A percentile compares a stretch with the other conserved stretches of the same genome.
phyloP scores from a whole-genome alignment of 768 basidiomycete species.

The Dioszegia hungarica region DNA sequence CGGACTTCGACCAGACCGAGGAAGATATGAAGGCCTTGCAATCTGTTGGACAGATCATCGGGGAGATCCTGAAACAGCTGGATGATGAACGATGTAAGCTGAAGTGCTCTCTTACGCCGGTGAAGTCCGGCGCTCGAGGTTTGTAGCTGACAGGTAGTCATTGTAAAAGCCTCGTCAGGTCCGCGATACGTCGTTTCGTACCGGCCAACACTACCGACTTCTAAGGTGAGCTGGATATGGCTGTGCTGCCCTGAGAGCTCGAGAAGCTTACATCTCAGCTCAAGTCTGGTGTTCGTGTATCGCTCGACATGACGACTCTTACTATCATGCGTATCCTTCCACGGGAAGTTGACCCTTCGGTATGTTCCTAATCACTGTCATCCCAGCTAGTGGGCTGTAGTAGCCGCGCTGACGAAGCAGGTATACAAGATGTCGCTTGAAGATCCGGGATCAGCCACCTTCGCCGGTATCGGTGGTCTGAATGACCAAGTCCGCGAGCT shows the following conservation, averaged over 20 bases:
- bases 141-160: conserved; percentile 57
- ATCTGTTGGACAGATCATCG: conserved; percentile 97
- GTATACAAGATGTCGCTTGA: conserved; percentile 99
- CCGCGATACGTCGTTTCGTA: conserved; percentile 98
- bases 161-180: conserved; percentile 96
- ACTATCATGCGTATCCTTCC: conserved; percentile 99
- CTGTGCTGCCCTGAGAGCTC: neutral
- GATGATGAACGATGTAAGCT: conserved; percentile 91
- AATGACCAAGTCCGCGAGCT: conserved; percentile 94
- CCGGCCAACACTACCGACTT: conserved; percentile 82
- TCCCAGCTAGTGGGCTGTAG: neutral
- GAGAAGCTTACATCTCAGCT: conserved; percentile 57
- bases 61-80: conserved; percentile 96
- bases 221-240: conserved; percentile 46
- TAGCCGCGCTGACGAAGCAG: conserved; percentile 8
- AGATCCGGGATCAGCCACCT: conserved; percentile 89
- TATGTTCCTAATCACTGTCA: conserved; percentile 20
- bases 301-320: conserved; percentile 97
- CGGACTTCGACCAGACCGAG: conserved; percentile 88
- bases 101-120: neutral
- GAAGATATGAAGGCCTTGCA: conserved; percentile 99
- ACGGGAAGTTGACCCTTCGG: conserved; percentile 92
- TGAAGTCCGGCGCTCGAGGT: no score
- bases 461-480: conserved; percentile 94
- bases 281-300: conserved; percentile 89